These are phyloP conservation scores for Neoconidiobolus thromboides DNA, from an alignment of 371 early-diverging fungal species.

Conservation along the genomic window DNA sequence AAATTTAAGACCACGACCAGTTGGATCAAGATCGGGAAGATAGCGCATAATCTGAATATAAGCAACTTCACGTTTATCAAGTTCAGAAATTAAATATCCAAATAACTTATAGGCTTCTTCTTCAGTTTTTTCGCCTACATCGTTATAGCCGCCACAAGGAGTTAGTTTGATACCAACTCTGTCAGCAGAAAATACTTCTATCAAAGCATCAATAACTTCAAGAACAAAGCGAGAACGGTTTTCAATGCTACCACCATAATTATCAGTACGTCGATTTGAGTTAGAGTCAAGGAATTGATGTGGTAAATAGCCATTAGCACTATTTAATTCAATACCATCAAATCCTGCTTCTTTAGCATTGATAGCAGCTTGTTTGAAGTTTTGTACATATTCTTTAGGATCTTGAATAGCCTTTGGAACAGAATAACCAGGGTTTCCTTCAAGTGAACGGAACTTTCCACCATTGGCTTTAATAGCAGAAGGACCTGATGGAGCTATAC, in stretches of 20 bases:
- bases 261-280: conserved; percentile 35
- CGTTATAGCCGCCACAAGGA: conserved; percentile 20
- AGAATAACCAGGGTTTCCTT: conserved; percentile 12
- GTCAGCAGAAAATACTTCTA: not conserved
- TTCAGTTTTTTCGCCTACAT: conserved; percentile 26
- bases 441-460: conserved; percentile 18
- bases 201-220: conserved; percentile 20
- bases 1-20: conserved; percentile 23
- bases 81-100: conserved; percentile 23
- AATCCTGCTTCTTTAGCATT: conserved; percentile 22
- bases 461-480: conserved; percentile 21
- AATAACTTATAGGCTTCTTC: conserved; percentile 31
- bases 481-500: conserved; percentile 12
- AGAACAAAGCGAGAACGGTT: conserved; percentile 24
- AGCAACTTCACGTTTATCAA: conserved; percentile 24
- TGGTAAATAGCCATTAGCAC: conserved; percentile 38
- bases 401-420: conserved; percentile 30
- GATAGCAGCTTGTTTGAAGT: conserved; percentile 15
- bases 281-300: conserved; percentile 28
- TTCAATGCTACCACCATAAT: conserved; percentile 31
- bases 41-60: conserved; percentile 32
- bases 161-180: conserved; percentile 57
- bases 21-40: conserved; percentile 23
- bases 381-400: conserved; percentile 26
- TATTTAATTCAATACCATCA: conserved; percentile 48